Percentiles rank a stretch among this genome's conserved stretches.
Conservation (phyloP, 257 asterid species). For the Plectranthus barbatus region DNA sequence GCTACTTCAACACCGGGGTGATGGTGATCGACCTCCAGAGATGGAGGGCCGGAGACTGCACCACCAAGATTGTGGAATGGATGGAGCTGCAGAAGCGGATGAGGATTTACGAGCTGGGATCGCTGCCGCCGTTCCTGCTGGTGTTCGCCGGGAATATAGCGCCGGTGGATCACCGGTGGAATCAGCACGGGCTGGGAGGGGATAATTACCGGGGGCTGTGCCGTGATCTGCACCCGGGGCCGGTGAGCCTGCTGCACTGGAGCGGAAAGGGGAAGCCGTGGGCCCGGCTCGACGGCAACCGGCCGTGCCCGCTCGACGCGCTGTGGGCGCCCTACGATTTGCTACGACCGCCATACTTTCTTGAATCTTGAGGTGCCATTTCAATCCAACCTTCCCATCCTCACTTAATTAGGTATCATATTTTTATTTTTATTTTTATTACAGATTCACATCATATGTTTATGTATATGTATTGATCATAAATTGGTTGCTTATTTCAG, state of each 20-base stretch:
- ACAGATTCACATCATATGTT: too few species aligned
- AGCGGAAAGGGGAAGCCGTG: slow-evolving; percentile 97
- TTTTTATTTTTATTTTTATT: too few species aligned
- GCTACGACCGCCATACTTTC: slow-evolving; percentile 34
- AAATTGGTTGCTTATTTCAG: neutral
- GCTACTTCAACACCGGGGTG: slow-evolving; percentile 92
- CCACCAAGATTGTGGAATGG: slow-evolving; percentile 76
- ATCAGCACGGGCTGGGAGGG: slow-evolving; percentile 96
- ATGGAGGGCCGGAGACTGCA: slow-evolving; percentile 69
- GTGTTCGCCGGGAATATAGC: slow-evolving; percentile 79
- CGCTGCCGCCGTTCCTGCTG: slow-evolving; percentile 92
- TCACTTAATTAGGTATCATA: too few species aligned
- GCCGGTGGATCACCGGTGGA: slow-evolving; percentile 93
- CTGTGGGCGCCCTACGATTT: slow-evolving; percentile 97
- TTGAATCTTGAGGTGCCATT: slow-evolving; percentile 55
- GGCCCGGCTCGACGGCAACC: slow-evolving; percentile 62
- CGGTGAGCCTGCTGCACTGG: slow-evolving; percentile 92
- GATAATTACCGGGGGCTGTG: slow-evolving; percentile 82
- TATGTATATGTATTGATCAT: neutral
- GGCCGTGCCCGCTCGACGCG: slow-evolving; percentile 81
- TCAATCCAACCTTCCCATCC: too few species aligned
- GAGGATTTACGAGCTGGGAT: slow-evolving; percentile 87
- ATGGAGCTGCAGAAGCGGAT: slow-evolving; percentile 96
- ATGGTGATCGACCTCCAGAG: slow-evolving; percentile 76
- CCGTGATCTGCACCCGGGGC: slow-evolving; percentile 83